Conservation (phyloP, 768 basidiomycete genomes). For the Arthromyces matolae region DNA sequence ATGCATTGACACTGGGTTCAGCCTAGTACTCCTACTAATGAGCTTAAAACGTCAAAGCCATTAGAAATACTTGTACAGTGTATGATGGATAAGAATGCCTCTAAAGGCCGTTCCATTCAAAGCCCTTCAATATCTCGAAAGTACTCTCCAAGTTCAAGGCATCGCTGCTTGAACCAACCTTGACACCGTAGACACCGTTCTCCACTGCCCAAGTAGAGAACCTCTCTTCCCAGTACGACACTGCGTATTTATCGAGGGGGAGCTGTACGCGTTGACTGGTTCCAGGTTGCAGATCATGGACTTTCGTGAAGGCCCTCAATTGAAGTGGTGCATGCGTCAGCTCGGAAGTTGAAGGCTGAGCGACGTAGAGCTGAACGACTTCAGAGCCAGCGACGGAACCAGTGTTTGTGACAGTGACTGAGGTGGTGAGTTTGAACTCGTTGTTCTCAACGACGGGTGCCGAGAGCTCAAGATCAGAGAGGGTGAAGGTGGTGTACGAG, state of each 20-base stretch:
- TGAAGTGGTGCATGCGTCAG: slow-evolving; percentile 44
- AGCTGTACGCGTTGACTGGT: slow-evolving; percentile 37
- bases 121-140: slow-evolving; percentile 45
- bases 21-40: too few species aligned
- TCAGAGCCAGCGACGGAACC: slow-evolving; percentile 59
- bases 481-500: slow-evolving; percentile 67
- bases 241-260: slow-evolving; percentile 59
- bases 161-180: slow-evolving; percentile 54
- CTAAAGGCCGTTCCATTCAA: slow-evolving; percentile 52
- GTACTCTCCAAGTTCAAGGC: slow-evolving; percentile 36
- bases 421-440: slow-evolving; percentile 46
- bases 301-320: slow-evolving; percentile 62
- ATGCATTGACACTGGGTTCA: too few species aligned
- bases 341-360: slow-evolving; percentile 36
- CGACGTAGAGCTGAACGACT: slow-evolving; percentile 68
- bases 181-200: slow-evolving; percentile 51
- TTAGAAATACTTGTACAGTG: too few species aligned
- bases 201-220: slow-evolving; percentile 57
- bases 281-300: slow-evolving; percentile 47
- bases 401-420: slow-evolving; percentile 59
- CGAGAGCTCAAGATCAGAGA: slow-evolving; percentile 54
- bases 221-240: slow-evolving; percentile 65
- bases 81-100: too few species aligned
- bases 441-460: slow-evolving; percentile 32
- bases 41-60: too few species aligned